Conservation (phyloP, 306 rosid genomes). For the Glycine latifolia region DNA sequence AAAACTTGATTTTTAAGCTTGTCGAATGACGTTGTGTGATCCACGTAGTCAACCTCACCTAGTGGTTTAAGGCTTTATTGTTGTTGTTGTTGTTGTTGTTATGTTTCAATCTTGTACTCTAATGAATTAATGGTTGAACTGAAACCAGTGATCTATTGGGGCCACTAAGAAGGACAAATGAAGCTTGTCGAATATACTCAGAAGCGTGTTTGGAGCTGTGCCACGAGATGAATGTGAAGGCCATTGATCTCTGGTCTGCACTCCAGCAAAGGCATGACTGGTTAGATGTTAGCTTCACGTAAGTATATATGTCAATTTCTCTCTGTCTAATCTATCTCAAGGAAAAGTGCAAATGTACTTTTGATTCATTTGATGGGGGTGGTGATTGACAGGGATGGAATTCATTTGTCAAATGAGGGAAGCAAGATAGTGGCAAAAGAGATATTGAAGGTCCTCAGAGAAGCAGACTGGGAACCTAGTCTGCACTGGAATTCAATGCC, state of each 20-base stretch:
- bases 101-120: background rate
- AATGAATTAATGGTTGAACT: conserved; percentile 20
- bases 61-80: too few relatives aligned
- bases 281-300: conserved; percentile 73
- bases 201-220: conserved; percentile 79
- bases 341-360: background rate
- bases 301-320: conserved; percentile 43
- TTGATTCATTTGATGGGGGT: background rate
- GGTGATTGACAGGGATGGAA: conserved; percentile 68
- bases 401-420: conserved; percentile 75
- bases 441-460: conserved; percentile 62
- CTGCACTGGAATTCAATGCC: conserved; percentile 67
- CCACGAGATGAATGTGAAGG: conserved; percentile 66
- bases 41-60: too few relatives aligned
- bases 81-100: too few relatives aligned
- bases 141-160: conserved; percentile 34
- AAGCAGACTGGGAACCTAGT: conserved; percentile 80
- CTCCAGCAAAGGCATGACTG: conserved; percentile 71
- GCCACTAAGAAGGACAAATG: conserved; percentile 53
- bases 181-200: conserved; percentile 64
- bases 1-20: too few relatives aligned
- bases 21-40: too few relatives aligned
- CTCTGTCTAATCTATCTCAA: background rate
- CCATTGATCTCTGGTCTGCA: conserved; percentile 71
- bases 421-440: conserved; percentile 75